Percentiles rank a stretch among this genome's conserved stretches.
Conservation (phyloP, 2,329 filamentous ascomycete genomes). For the Diaporthe citriasiana region DNA sequence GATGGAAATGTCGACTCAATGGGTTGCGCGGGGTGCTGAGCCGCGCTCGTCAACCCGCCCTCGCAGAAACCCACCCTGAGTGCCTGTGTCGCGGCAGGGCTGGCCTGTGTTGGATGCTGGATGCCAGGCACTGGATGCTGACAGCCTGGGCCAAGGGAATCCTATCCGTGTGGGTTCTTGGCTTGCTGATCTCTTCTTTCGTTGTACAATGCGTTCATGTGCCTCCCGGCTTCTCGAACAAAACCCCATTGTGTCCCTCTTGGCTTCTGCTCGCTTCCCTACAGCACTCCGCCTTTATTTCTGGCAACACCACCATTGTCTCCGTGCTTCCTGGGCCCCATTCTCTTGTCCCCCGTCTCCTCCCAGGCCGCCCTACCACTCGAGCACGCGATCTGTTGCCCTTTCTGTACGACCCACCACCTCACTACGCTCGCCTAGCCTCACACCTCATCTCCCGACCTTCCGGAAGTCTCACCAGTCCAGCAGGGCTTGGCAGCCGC, state of each 20-base stretch:
- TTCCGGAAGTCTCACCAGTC: constrained; percentile 15
- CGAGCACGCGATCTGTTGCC: background rate
- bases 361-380: background rate
- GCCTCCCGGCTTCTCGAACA: constrained; percentile 15
- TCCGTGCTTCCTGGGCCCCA: constrained; percentile 22
- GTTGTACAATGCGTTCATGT: constrained; percentile 22
- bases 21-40: constrained; percentile 16
- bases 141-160: constrained; percentile 15
- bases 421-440: background rate
- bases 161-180: constrained; percentile 9
- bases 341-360: background rate
- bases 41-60: constrained; percentile 1
- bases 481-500: constrained; percentile 28
- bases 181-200: constrained; percentile 24
- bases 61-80: constrained; percentile 13
- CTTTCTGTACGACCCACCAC: background rate
- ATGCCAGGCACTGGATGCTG: background rate
- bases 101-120: constrained; percentile 1
- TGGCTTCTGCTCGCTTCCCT: constrained; percentile 14
- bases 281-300: constrained; percentile 8
- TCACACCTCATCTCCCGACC: background rate
- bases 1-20: background rate
- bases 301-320: constrained; percentile 26
- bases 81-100: constrained; percentile 13
- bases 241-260: constrained; percentile 1